These are phyloP conservation scores for Lactifluus echinatus DNA, from an alignment of 768 basidiomycete species.

Conservation along the genomic window DNA sequence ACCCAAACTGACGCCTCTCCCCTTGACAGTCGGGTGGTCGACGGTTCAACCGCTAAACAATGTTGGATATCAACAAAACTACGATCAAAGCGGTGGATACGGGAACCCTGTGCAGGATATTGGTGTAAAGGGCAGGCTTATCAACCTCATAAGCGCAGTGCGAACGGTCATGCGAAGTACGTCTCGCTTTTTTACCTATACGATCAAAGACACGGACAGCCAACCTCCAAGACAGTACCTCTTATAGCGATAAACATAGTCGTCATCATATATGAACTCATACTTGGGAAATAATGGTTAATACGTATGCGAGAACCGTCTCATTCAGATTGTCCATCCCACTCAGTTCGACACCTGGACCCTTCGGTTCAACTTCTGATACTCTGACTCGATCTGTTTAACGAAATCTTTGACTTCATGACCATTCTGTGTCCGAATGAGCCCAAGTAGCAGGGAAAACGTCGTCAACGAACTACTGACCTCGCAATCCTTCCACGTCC, in stretches of 20 bases:
- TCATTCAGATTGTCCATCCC: background rate
- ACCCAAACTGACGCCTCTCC: slow-evolving; percentile 20
- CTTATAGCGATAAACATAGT: slow-evolving; percentile 81
- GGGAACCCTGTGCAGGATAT: slow-evolving; percentile 45
- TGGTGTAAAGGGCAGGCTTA: slow-evolving; percentile 74
- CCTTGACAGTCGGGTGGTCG: slow-evolving; percentile 79
- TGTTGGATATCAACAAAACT: slow-evolving; percentile 54
- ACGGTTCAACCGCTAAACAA: slow-evolving; percentile 55
- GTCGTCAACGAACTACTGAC: slow-evolving; percentile 32
- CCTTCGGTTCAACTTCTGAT: slow-evolving; percentile 47
- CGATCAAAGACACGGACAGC: slow-evolving; percentile 10
- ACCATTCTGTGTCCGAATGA: slow-evolving; percentile 44
- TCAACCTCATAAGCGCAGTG: slow-evolving; percentile 91
- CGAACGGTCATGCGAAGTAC: slow-evolving; percentile 95
- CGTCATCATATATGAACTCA: slow-evolving; percentile 80
- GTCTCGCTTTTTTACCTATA: slow-evolving; percentile 29
- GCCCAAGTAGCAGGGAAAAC: background rate
- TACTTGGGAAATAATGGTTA: slow-evolving; percentile 43
- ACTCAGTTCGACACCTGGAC: background rate
- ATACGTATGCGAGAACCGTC: background rate
- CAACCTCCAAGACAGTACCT: slow-evolving; percentile 58
- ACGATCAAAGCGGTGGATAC: slow-evolving; percentile 65
- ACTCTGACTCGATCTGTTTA: slow-evolving; percentile 66
- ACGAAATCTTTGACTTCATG: slow-evolving; percentile 71
- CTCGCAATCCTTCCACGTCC: slow-evolving; percentile 71